Evolutionary conservation across 179 eudicot genomes (phyloP).

Genomic region (Amaranthus tricolor): DNA sequence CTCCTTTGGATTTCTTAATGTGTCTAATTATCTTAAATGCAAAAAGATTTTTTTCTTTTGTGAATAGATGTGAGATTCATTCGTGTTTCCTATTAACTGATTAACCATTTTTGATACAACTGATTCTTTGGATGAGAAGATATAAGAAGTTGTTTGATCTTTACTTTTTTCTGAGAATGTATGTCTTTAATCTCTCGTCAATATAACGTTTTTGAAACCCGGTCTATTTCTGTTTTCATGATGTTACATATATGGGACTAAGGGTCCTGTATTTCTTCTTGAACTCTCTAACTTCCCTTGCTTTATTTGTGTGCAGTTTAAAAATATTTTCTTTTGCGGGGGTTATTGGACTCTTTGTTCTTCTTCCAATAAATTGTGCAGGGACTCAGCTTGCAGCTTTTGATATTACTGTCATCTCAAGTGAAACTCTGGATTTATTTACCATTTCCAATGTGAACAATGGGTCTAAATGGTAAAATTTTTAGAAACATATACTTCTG

Average conservation of each 20-base stretch:
- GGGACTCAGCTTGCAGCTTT: conserved; percentile 65
- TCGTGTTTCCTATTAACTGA: not conserved
- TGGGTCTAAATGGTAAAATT: conserved; percentile 74
- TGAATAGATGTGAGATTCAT: not conserved
- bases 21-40: no score
- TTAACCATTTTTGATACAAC: not conserved
- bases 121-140: not conserved
- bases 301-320: conserved; percentile 50
- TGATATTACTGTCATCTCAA: conserved; percentile 58
- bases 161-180: not conserved
- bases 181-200: no score
- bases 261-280: not conserved
- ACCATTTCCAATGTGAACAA: conserved; percentile 81
- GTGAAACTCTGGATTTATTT: conserved; percentile 71
- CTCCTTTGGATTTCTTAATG: no score
- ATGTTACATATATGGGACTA: not conserved
- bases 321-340: conserved; percentile 64
- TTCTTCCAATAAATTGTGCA: conserved; percentile 75
- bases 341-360: conserved; percentile 68
- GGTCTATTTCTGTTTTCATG: not conserved
- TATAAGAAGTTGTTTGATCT: not conserved
- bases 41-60: not conserved
- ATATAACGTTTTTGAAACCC: not conserved
- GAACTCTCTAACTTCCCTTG: conserved; percentile 14
- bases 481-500: not conserved